Evolutionary conservation across 352 stramenopile species (phyloP).

Genomic region (Globisporangium cederbergense): DNA sequence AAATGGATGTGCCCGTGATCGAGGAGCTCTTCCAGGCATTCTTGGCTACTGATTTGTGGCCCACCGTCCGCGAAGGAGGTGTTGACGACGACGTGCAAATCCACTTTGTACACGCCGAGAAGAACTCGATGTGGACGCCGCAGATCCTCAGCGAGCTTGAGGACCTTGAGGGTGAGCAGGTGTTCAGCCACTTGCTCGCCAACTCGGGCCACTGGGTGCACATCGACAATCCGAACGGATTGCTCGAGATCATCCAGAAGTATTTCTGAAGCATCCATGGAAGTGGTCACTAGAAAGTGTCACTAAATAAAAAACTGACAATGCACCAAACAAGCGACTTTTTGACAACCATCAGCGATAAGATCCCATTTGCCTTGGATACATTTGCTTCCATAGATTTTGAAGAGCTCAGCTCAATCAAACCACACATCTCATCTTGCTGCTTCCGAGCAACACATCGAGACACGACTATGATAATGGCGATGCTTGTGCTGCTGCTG

Average conservation of each 20-base stretch:
- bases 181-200: slow-evolving; percentile 64
- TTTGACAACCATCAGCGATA: slow-evolving; percentile 5
- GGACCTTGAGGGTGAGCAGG: slow-evolving; percentile 33
- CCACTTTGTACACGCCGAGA: slow-evolving; percentile 75
- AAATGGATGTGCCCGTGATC: slow-evolving; percentile 75
- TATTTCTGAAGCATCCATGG: slow-evolving; percentile 20
- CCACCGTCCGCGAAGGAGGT: slow-evolving; percentile 37
- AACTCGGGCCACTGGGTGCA: slow-evolving; percentile 85
- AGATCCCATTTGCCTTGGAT: background rate
- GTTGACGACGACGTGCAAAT: slow-evolving; percentile 38
- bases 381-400: slow-evolving; percentile 8
- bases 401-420: no score
- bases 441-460: background rate
- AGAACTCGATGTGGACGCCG: slow-evolving; percentile 74
- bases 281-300: background rate
- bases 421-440: background rate
- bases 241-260: slow-evolving; percentile 64
- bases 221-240: slow-evolving; percentile 73
- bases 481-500: background rate
- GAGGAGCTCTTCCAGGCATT: slow-evolving; percentile 74
- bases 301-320: slow-evolving; percentile 1
- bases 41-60: slow-evolving; percentile 63
- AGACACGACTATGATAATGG: background rate
- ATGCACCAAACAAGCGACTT: background rate
- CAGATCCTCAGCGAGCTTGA: slow-evolving; percentile 43